These are phyloP conservation scores for Paracoccidioides lutzii DNA, from an alignment of 2,329 filamentous ascomycete genomes.

Conservation along the genomic window DNA sequence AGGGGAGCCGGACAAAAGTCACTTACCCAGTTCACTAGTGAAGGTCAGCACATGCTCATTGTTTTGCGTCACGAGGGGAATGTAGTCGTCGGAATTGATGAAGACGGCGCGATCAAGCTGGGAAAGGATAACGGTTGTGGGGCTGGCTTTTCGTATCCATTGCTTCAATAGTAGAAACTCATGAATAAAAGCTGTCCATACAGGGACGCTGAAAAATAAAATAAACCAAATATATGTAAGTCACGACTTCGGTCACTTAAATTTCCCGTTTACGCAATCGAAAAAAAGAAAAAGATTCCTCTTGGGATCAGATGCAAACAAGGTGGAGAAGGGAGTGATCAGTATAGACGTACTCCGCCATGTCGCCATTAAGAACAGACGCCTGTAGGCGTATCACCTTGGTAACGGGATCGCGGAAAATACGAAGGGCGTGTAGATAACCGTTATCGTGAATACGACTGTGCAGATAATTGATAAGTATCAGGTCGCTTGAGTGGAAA, in stretches of 20 bases:
- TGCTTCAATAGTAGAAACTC: constrained; percentile 32
- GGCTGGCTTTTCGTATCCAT: constrained; percentile 36
- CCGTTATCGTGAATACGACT: constrained; percentile 41
- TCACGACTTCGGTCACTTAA: neutral
- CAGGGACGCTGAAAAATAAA: constrained; percentile 33
- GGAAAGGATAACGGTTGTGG: constrained; percentile 36
- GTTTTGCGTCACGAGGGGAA: constrained; percentile 22
- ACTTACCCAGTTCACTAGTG: constrained; percentile 20
- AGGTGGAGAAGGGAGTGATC: neutral
- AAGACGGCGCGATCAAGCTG: constrained; percentile 43
- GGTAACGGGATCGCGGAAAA: constrained; percentile 40
- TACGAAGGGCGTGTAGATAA: constrained; percentile 42
- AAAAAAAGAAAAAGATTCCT: neutral
- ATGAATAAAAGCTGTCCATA: constrained; percentile 49
- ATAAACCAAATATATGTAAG: too few relatives aligned
- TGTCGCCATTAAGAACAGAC: constrained; percentile 40
- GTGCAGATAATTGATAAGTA: constrained; percentile 10
- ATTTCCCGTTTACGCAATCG: neutral
- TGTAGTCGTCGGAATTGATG: constrained; percentile 35
- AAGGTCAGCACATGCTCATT: constrained; percentile 33
- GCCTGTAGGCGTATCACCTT: constrained; percentile 44
- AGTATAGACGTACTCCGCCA: constrained; percentile 31
- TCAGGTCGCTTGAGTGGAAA: neutral
- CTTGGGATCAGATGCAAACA: neutral
- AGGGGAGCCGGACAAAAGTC: neutral